Evolutionary conservation across 495 filamentous ascomycete genomes (phyloP).

Genomic region (Tuber brumale): DNA sequence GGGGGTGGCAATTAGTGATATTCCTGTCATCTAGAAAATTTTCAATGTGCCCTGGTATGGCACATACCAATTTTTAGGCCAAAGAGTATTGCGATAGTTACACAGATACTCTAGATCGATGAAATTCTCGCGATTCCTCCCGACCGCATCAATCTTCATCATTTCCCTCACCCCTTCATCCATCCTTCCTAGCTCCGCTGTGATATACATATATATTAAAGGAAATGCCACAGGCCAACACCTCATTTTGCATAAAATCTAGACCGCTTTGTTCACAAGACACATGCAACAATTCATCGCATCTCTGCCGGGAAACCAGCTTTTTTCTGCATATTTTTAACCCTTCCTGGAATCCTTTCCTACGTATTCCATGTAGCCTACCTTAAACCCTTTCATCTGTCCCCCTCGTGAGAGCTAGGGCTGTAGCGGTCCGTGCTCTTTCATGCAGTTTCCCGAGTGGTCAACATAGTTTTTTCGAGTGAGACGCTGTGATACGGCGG

Average conservation of each 20-base stretch:
- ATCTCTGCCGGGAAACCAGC: background rate
- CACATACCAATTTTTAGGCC: background rate
- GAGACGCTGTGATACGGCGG: background rate
- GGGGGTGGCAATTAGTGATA: background rate
- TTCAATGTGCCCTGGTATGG: background rate
- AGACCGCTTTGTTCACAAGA: conserved; percentile 4
- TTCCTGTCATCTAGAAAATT: background rate
- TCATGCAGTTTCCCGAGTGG: background rate
- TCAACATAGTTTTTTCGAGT: background rate
- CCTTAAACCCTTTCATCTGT: conserved; percentile 2
- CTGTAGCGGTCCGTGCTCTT: conserved; percentile 2
- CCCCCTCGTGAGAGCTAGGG: background rate
- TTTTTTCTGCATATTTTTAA: conserved; percentile 1
- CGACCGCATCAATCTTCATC: background rate
- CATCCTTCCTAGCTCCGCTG: background rate
- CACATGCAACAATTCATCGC: background rate
- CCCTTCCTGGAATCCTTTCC: conserved; percentile 1
- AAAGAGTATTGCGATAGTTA: background rate
- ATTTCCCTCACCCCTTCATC: background rate
- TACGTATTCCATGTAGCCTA: background rate
- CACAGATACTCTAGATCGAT: background rate
- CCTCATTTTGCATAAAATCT: conserved; percentile 1
- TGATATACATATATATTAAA: background rate
- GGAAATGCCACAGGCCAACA: background rate
- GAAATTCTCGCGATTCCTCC: background rate